phyloP scores from a whole-genome alignment of 331 rosid genomes.

The Saraca asoca region DNA sequence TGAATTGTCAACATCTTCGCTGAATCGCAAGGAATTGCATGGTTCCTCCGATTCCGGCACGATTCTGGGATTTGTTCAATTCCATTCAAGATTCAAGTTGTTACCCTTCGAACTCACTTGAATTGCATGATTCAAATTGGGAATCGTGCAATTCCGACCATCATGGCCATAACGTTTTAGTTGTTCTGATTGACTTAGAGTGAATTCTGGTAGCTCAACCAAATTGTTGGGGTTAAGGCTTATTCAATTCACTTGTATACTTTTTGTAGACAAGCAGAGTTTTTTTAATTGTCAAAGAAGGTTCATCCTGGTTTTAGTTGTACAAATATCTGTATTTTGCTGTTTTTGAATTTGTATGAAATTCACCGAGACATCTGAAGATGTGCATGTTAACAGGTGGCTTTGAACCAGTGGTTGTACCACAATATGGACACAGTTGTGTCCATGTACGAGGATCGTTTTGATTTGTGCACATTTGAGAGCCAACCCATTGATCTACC shows the following conservation, averaged over 20 bases:
- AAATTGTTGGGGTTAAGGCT: constrained; percentile 3
- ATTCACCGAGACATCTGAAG: constrained; percentile 4
- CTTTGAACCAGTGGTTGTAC: constrained; percentile 84
- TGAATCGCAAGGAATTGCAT: no score
- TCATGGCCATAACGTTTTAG: neutral
- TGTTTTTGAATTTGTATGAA: neutral
- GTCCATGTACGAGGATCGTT: constrained; percentile 94
- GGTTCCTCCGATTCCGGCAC: no score
- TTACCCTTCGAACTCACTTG: no score
- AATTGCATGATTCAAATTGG: no score
- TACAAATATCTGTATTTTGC: neutral
- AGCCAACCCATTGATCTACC: constrained; percentile 58
- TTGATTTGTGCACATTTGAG: constrained; percentile 76
- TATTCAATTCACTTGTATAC: neutral
- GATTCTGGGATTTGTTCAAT: no score
- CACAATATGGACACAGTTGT: constrained; percentile 81
- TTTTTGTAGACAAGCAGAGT: neutral
- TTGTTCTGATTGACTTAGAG: neutral
- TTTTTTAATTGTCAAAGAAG: neutral
- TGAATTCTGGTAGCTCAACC: neutral
- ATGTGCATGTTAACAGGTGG: constrained; percentile 57
- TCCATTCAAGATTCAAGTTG: no score
- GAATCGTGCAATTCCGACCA: no score
- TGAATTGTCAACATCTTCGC: no score
- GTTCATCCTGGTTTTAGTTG: no score